These are phyloP conservation scores for Sphagnurus paluster DNA, from an alignment of 1,284 basidiomycete genomes.

Conservation along the genomic window DNA sequence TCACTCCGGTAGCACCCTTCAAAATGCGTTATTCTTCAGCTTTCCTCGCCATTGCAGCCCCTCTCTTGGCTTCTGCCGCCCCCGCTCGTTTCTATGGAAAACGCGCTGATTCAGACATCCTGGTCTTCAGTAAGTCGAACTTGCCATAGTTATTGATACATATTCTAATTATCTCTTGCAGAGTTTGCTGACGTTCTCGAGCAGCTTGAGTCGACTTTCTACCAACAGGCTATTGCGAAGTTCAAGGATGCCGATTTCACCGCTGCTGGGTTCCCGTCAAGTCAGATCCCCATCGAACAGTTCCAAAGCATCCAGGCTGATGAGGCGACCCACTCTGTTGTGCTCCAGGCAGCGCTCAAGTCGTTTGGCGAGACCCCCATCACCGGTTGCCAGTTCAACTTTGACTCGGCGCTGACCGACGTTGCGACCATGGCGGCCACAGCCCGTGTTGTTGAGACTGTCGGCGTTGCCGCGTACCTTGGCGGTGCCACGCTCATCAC, in stretches of 20 bases:
- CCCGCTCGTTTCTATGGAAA: slow-evolving; percentile 44
- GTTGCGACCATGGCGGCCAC: slow-evolving; percentile 71
- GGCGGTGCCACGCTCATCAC: slow-evolving; percentile 69
- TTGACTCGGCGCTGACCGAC: slow-evolving; percentile 61
- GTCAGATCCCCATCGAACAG: slow-evolving; percentile 59
- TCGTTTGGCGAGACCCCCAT: slow-evolving; percentile 57
- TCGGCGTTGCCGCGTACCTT: slow-evolving; percentile 80
- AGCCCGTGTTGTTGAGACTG: slow-evolving; percentile 79
- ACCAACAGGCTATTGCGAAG: slow-evolving; percentile 62
- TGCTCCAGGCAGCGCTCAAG: slow-evolving; percentile 51
- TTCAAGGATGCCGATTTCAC: slow-evolving; percentile 70
- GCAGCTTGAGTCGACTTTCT: slow-evolving; percentile 71
- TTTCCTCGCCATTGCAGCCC: slow-evolving; percentile 46
- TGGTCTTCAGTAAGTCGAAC: slow-evolving; percentile 57
- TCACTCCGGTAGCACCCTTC: slow-evolving; percentile 38
- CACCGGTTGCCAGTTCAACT: slow-evolving; percentile 68
- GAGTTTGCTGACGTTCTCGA: slow-evolving; percentile 78
- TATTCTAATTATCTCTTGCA: slow-evolving; percentile 29
- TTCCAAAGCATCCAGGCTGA: slow-evolving; percentile 62
- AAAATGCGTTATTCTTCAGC: slow-evolving; percentile 53
- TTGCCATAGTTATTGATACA: too few relatives aligned
- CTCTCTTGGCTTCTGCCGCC: slow-evolving; percentile 51
- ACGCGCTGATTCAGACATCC: slow-evolving; percentile 46
- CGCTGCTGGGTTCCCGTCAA: slow-evolving; percentile 64
- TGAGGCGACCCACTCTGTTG: slow-evolving; percentile 59